Base-by-base conservation (phyloP, 202 grass and related monocot species). In the Brachypodium distachyon region DNA sequence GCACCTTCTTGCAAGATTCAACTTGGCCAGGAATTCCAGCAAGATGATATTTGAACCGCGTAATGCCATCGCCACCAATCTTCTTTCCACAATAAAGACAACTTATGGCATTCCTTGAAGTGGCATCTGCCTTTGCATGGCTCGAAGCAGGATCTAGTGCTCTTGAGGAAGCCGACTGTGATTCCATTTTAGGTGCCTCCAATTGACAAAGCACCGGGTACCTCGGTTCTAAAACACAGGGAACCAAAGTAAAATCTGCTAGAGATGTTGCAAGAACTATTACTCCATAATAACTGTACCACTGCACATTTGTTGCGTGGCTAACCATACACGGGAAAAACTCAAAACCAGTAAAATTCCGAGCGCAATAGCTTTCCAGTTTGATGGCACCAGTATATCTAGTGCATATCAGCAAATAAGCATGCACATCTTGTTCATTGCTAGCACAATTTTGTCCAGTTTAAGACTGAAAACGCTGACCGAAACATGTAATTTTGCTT, bases 1-100 rank as follows among this genome's bases (percentile, higher is more conserved):
- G 92, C n/a, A 95, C 88, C 68, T 95, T 91, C 72, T 84, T 85
- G 61, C 88, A 95, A 62, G 87, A 73, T 84, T 80, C 83, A 72
- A 95, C 85, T 69, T 95, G 88, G 8, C 92, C 88, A 60, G 80
- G 85, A 85, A 91, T 78, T 79, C 92, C 88, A 34, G 85, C 88
- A 77, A 91, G 85, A 83, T 95, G 88, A 58, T 91, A 68, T 50
- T 94, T 94, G 12, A 95, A 83, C 25, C 88, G 86, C 16, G 88
- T 91, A 78, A 95, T 91, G 53, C 88, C 86, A 3, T 88, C 88
- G 0, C 83, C 88, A 62, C 79, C 76, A 44, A 87, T 91, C 74
- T 81, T 81, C 74, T 95, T 91, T 34, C 88, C 85, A 67, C 86
- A 91, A 66, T 95, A 63, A 77, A 76, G 79, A 61, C 92, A 91